Evolutionary conservation across 192 early-diverging fungal species (phyloP).

Genomic region (Backusella australiensis): DNA sequence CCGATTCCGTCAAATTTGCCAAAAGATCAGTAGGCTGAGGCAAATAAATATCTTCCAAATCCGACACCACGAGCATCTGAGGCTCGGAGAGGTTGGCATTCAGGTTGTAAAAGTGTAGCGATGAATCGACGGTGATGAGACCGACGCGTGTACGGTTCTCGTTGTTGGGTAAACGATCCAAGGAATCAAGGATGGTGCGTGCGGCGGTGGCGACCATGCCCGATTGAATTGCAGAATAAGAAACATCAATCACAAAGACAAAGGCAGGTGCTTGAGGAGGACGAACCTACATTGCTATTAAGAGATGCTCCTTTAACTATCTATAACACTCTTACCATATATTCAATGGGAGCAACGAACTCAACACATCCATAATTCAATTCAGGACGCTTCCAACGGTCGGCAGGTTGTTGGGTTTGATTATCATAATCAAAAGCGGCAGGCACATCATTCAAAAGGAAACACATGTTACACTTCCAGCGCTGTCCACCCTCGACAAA

Average conservation of each 20-base stretch:
- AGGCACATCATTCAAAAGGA: slow-evolving; percentile 86
- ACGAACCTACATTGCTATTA: slow-evolving; percentile 45
- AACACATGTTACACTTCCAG: slow-evolving; percentile 97
- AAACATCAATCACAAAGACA: slow-evolving; percentile 94
- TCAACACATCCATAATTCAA: slow-evolving; percentile 89
- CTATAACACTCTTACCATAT: slow-evolving; percentile 67
- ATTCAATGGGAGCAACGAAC: slow-evolving; percentile 94
- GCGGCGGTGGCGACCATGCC: slow-evolving; percentile 81
- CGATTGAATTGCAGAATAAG: slow-evolving; percentile 83
- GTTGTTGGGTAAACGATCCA: slow-evolving; percentile 84
- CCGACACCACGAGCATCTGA: slow-evolving; percentile 92
- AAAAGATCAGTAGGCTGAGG: slow-evolving; percentile 89
- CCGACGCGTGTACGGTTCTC: slow-evolving; percentile 89
- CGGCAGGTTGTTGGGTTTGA: slow-evolving; percentile 71
- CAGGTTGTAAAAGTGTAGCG: slow-evolving; percentile 92
- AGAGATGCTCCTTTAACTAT: background rate
- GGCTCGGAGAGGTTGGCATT: slow-evolving; percentile 72
- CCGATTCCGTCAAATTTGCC: slow-evolving; percentile 85
- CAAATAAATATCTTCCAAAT: slow-evolving; percentile 87
- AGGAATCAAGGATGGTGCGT: slow-evolving; percentile 73
- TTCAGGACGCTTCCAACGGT: slow-evolving; percentile 88
- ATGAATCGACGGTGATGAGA: slow-evolving; percentile 86
- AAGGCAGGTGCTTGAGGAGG: slow-evolving; percentile 96
- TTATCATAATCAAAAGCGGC: slow-evolving; percentile 75
- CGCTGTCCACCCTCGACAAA: slow-evolving; percentile 95